Evolutionary conservation across 306 rosid genomes (phyloP).

Genomic region (Mimosa pudica): DNA sequence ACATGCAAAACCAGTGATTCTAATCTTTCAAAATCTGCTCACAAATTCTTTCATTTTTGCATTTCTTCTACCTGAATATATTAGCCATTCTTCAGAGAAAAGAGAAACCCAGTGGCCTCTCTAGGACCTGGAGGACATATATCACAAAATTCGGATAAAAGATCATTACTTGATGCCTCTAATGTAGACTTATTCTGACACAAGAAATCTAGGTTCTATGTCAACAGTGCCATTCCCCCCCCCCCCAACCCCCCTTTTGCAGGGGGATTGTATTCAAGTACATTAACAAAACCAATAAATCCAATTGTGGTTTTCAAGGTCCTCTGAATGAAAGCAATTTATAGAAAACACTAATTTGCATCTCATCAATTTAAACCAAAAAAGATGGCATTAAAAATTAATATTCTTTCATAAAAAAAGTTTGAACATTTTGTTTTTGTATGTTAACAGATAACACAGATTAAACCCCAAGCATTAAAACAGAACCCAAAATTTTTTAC

Average conservation of each 20-base stretch:
- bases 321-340: background rate
- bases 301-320: conserved; percentile 13
- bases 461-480: conserved; percentile 9
- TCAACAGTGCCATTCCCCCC: background rate
- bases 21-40: background rate
- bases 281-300: background rate
- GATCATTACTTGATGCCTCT: background rate
- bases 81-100: background rate
- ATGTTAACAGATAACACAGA: background rate
- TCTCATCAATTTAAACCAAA: conserved; percentile 5
- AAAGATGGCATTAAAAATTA: background rate
- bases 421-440: conserved; percentile 6
- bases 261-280: background rate
- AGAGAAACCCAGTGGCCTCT: background rate
- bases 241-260: background rate
- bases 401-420: background rate
- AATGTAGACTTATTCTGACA: background rate
- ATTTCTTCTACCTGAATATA: background rate
- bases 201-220: background rate
- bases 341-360: background rate
- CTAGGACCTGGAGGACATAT: background rate
- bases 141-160: background rate
- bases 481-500: conserved; percentile 1
- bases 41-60: background rate
- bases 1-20: background rate